These are phyloP conservation scores for Plasmodium fragile DNA, from an alignment of 169 alveolate species.

Conservation along the genomic window DNA sequence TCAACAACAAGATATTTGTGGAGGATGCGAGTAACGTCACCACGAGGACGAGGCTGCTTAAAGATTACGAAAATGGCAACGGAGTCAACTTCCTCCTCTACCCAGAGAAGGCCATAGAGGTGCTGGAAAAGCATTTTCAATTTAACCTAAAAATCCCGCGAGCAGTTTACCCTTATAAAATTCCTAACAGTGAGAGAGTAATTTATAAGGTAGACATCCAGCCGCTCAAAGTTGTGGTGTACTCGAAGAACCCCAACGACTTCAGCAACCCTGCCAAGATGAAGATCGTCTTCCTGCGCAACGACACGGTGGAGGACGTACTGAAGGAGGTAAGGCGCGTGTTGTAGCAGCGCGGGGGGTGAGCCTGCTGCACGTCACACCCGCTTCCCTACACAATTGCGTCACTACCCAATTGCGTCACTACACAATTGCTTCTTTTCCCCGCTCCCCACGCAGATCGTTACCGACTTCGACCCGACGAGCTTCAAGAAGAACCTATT, in stretches of 20 bases:
- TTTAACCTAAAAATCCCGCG: slow-evolving; percentile 49
- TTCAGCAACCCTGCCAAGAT: slow-evolving; percentile 39
- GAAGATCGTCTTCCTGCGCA: slow-evolving; percentile 52
- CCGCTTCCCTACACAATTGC: background rate
- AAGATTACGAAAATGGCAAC: slow-evolving; percentile 57
- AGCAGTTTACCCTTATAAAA: slow-evolving; percentile 38
- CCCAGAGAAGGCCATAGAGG: slow-evolving; percentile 58
- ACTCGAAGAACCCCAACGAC: slow-evolving; percentile 58
- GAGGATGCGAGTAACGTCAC: slow-evolving; percentile 27
- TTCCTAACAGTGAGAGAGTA: slow-evolving; percentile 12
- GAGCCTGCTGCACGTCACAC: background rate
- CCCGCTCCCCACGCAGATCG: slow-evolving; percentile 6
- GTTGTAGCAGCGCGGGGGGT: background rate
- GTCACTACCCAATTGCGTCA: too few relatives aligned
- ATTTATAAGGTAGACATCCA: slow-evolving; percentile 52
- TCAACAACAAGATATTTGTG: slow-evolving; percentile 47
- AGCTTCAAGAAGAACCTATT: slow-evolving; percentile 34
- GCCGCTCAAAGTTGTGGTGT: slow-evolving; percentile 54
- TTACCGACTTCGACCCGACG: slow-evolving; percentile 1
- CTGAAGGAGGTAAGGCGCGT: slow-evolving; percentile 27
- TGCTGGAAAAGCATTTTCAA: slow-evolving; percentile 57
- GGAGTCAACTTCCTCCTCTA: slow-evolving; percentile 38
- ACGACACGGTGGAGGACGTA: slow-evolving; percentile 42
- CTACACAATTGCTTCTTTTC: background rate
- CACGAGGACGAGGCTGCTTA: slow-evolving; percentile 34